Evolutionary conservation across 164 flowering plant genomes (phyloP).

Genomic region (Santalum album): DNA sequence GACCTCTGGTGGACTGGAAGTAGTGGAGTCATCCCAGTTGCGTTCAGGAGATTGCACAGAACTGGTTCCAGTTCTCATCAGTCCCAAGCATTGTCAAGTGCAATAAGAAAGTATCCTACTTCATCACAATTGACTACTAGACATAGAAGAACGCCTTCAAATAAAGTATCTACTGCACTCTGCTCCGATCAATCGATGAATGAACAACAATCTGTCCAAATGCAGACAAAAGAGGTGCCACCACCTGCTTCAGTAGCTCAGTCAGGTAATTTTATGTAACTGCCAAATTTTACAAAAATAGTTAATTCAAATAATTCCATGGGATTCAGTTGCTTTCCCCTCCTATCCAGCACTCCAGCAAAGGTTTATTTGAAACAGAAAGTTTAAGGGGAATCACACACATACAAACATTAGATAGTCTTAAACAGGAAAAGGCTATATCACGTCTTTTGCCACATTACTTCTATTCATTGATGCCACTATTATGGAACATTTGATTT

Average conservation of each 20-base stretch:
- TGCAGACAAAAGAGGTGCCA: background rate
- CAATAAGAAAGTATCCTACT: constrained; percentile 15
- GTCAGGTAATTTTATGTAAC: constrained; percentile 12
- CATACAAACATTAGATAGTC: too few relatives aligned
- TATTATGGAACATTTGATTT: too few relatives aligned
- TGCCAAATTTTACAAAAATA: too few relatives aligned
- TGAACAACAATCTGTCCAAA: too few relatives aligned
- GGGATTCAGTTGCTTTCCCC: too few relatives aligned
- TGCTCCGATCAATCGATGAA: background rate
- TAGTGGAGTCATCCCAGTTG: constrained; percentile 9
- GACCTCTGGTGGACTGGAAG: constrained; percentile 1
- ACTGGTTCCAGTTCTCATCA: constrained; percentile 8
- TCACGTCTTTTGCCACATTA: too few relatives aligned
- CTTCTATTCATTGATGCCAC: too few relatives aligned
- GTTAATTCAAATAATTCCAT: too few relatives aligned
- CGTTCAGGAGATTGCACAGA: constrained; percentile 8
- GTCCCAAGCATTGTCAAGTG: background rate
- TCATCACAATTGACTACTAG: constrained; percentile 5
- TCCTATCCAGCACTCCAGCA: too few relatives aligned
- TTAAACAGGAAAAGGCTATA: too few relatives aligned
- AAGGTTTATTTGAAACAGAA: too few relatives aligned
- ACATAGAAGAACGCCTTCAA: constrained; percentile 3
- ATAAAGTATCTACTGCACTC: background rate
- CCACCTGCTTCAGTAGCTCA: constrained; percentile 1
- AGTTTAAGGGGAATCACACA: too few relatives aligned